Percentiles rank a stretch among this genome's conserved stretches.
These are phyloP conservation scores for Aspergillus pseudoviridinutans DNA, from an alignment of 2,329 filamentous ascomycete species.

Conservation along the genomic window DNA sequence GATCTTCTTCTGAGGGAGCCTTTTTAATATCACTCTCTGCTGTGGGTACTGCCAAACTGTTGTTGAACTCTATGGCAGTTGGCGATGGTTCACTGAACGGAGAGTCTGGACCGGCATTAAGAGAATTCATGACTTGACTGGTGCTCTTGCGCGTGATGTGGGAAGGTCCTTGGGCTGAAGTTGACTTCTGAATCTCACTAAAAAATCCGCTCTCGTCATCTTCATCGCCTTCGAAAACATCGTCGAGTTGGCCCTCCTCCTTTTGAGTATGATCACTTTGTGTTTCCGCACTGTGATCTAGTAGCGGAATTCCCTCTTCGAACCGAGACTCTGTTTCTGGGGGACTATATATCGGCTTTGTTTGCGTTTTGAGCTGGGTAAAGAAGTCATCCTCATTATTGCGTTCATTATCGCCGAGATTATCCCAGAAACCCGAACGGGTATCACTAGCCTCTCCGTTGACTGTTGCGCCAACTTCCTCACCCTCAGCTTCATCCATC, in stretches of 20 bases:
- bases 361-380: constrained; percentile 44
- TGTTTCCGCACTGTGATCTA: constrained; percentile 39
- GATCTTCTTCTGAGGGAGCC: constrained; percentile 51
- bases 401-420: constrained; percentile 44
- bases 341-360: constrained; percentile 35
- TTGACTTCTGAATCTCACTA: constrained; percentile 19
- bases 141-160: constrained; percentile 66
- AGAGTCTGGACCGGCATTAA: constrained; percentile 37
- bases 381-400: constrained; percentile 58
- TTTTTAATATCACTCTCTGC: constrained; percentile 18
- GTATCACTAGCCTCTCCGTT: constrained; percentile 11
- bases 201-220: constrained; percentile 38
- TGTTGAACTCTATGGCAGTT: constrained; percentile 24
- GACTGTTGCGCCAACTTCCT: constrained; percentile 2
- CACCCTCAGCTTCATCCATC: constrained; percentile 2
- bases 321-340: constrained; percentile 55
- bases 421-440: constrained; percentile 42
- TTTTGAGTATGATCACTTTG: constrained; percentile 23
- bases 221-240: constrained; percentile 37
- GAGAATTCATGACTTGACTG: constrained; percentile 57
- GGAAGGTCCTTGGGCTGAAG: constrained; percentile 11
- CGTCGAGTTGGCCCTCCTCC: constrained; percentile 21
- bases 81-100: constrained; percentile 26
- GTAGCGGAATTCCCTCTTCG: constrained; percentile 65
- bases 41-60: constrained; percentile 18